Percentiles rank a stretch among this genome's conserved stretches.
phyloP scores from a whole-genome alignment of 257 asterid genomes.

The Gynochthodes officinalis region DNA sequence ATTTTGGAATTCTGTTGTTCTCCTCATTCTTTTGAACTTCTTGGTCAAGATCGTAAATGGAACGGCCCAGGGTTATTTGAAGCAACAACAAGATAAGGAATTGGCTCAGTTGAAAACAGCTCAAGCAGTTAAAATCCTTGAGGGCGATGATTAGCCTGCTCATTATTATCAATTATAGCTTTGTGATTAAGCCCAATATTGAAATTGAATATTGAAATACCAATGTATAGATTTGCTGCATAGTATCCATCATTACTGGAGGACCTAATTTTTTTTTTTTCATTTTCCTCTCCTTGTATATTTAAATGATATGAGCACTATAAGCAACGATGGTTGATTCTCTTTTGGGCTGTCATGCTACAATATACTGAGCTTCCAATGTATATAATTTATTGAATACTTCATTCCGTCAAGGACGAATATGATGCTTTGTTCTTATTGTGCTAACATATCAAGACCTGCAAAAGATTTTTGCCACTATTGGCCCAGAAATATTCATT shows the following conservation, averaged over 20 bases:
- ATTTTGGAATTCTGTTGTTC: slow-evolving; percentile 66
- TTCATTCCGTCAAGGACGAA: too few species aligned
- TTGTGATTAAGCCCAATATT: slow-evolving; percentile 11
- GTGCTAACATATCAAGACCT: neutral
- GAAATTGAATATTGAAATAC: neutral
- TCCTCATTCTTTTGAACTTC: slow-evolving; percentile 73
- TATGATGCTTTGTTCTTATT: neutral
- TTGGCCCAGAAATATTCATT: neutral
- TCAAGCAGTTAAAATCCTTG: slow-evolving; percentile 1
- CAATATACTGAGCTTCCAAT: neutral
- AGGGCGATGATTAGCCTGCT: neutral
- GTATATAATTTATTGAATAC: neutral
- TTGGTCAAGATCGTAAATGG: slow-evolving; percentile 63
- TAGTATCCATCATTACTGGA: neutral
- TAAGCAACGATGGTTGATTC: neutral
- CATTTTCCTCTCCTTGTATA: slow-evolving; percentile 11
- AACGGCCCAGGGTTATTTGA: slow-evolving; percentile 56
- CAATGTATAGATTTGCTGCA: slow-evolving; percentile 16
- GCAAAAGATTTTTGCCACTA: neutral
- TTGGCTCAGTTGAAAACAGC: slow-evolving; percentile 43
- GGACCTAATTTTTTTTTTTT: slow-evolving; percentile 11
- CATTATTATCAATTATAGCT: neutral
- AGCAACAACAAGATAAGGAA: slow-evolving; percentile 58
- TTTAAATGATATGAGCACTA: neutral
- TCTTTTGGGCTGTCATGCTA: neutral